A percentile compares a stretch with the other conserved stretches of the same genome.
These are phyloP conservation scores for Epichloe brachyelytri DNA, from an alignment of 2,329 filamentous ascomycete genomes.

Conservation along the genomic window DNA sequence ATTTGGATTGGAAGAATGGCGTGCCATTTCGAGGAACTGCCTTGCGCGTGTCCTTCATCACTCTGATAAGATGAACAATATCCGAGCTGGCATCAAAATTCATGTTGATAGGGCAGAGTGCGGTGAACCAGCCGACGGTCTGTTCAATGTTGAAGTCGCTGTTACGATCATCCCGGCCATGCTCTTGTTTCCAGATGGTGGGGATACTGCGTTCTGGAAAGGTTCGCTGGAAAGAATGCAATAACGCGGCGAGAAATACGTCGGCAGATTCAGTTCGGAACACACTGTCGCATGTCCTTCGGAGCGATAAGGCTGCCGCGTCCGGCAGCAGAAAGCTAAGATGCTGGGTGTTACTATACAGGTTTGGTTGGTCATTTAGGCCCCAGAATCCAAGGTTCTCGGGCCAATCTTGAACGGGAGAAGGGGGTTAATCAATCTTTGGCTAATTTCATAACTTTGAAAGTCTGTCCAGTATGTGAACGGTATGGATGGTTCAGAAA, in stretches of 20 bases:
- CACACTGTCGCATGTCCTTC: slow-evolving; percentile 29
- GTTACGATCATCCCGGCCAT: slow-evolving; percentile 32
- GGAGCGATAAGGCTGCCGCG: slow-evolving; percentile 29
- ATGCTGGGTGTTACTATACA: slow-evolving; percentile 29
- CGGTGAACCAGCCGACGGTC: slow-evolving; percentile 49
- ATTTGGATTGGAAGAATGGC: slow-evolving; percentile 34
- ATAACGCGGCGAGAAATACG: slow-evolving; percentile 38
- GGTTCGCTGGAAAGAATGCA: slow-evolving; percentile 41
- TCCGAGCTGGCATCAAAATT: slow-evolving; percentile 32
- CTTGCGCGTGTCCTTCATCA: slow-evolving; percentile 39
- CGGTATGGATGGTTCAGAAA: slow-evolving; percentile 31
- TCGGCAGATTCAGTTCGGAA: slow-evolving; percentile 40
- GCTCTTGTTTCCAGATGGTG: slow-evolving; percentile 41
- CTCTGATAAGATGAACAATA: slow-evolving; percentile 35
- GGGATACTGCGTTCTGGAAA: slow-evolving; percentile 40
- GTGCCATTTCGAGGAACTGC: slow-evolving; percentile 30
- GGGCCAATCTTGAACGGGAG: slow-evolving; percentile 26
- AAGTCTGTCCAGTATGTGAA: slow-evolving; percentile 38
- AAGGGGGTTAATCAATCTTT: slow-evolving; percentile 16
- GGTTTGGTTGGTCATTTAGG: slow-evolving; percentile 27
- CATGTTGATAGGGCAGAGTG: slow-evolving; percentile 37
- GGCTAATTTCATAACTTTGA: slow-evolving; percentile 25
- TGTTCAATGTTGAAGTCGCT: slow-evolving; percentile 37
- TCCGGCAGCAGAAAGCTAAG: slow-evolving; percentile 29
- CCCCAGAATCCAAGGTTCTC: slow-evolving; percentile 36